Evolutionary conservation across 2,329 filamentous ascomycete species (phyloP), one percentile per base, ranked within the genome.

Genomic region (Colletotrichum brevisporum): DNA sequence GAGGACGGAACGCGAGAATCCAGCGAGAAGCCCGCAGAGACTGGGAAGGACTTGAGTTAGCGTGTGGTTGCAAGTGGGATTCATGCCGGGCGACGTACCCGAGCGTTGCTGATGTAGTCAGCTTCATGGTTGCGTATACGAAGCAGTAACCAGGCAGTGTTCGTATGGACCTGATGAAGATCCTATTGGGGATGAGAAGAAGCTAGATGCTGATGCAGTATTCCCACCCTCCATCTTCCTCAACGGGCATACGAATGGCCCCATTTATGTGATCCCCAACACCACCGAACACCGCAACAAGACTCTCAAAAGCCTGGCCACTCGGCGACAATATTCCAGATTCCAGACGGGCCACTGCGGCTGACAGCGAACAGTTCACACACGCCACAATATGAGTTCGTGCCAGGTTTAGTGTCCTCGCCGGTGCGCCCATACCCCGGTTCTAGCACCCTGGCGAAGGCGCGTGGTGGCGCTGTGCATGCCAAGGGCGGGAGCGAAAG

Each of bases 1-100:
- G 27, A 51, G 5, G 6, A 60, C 66, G 21, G 26, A 43, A 47
- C 27, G 53, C 16, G 61, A 36, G 15, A 68, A 27, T 6, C 50
- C 45, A n/a, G 43, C n/a, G 13, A 66, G 24, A 3, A 69, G 62
- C 31, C 62, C 43, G 36, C 21, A 69, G 13, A 66, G 24, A 43
- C 51, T 65, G 31, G 9, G 52, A 9, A 24, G 13, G 31, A 24
- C 31, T 4, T 6, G 31, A 6, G 27, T 8, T 27, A 24, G 26
- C 31, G 31, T 36, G 8, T 36, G 1, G 31, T 10, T 36, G 31
- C 10, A 2, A 36, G 31, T 36, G 10, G 31, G 31, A 12, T 36
- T 36, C 31, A 36, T 36, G 31, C 31, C 10, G 31, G 31, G 31
- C 10, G 31, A 36, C 31, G 10, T 36, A 36, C 31, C 31, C 31